These are phyloP conservation scores for Rhododendron ferrugineum DNA, from an alignment of 148 eudicot species.

Conservation along the genomic window DNA sequence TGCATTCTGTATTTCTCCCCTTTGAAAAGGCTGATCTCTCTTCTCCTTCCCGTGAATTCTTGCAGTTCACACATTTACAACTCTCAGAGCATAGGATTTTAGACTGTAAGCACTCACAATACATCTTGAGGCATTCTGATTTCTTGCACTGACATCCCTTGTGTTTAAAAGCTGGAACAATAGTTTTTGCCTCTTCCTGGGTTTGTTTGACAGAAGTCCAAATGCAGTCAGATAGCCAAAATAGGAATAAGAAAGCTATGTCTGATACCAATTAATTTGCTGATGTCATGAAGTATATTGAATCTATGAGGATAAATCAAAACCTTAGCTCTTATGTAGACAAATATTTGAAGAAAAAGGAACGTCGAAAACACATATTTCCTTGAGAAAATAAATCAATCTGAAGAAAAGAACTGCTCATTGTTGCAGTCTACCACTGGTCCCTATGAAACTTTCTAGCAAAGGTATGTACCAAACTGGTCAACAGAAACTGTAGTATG, in stretches of 20 bases:
- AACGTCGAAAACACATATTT: neutral
- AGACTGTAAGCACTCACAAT: conserved; percentile 57
- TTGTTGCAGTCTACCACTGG: neutral
- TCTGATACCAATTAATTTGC: neutral
- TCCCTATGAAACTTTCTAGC: neutral
- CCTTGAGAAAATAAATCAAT: neutral
- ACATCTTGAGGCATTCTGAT: conserved; percentile 58
- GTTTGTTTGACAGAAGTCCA: conserved; percentile 7
- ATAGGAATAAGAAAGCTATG: neutral
- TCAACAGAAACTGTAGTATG: neutral
- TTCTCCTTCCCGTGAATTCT: conserved; percentile 40
- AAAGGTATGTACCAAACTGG: neutral
- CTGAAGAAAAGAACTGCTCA: neutral
- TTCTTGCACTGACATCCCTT: conserved; percentile 59
- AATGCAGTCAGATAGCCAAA: conserved; percentile 8
- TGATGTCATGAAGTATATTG: neutral
- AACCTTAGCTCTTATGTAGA: neutral
- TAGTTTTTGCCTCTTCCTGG: conserved; percentile 27
- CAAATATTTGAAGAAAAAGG: neutral
- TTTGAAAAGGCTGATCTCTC: conserved; percentile 32
- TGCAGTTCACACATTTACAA: conserved; percentile 58
- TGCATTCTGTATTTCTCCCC: conserved; percentile 15
- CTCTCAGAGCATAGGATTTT: conserved; percentile 48
- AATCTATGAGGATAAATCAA: neutral
- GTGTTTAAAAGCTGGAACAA: conserved; percentile 26